Evolutionary conservation across 1,139 yeast genomes (phyloP).

Genomic region (Kluyveromyces sp.): DNA sequence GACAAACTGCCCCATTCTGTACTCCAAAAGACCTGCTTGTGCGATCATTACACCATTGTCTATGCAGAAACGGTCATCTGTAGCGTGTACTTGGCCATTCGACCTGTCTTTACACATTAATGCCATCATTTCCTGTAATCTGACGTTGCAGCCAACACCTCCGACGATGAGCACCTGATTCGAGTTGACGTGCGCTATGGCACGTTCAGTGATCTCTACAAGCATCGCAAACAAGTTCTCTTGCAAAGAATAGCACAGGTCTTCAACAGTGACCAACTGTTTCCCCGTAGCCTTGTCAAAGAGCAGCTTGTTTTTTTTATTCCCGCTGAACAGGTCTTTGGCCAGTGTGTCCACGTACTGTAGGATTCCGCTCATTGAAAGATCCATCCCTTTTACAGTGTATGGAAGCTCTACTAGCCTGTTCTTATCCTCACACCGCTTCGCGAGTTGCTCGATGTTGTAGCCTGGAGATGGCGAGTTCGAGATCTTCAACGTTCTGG

Average conservation of each 20-base stretch:
- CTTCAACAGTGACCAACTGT: slow-evolving; percentile 61
- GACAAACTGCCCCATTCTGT: slow-evolving; percentile 67
- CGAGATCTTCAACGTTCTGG: slow-evolving; percentile 78
- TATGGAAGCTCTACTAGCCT: slow-evolving; percentile 77
- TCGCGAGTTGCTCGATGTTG: slow-evolving; percentile 91
- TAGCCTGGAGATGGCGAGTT: slow-evolving; percentile 97
- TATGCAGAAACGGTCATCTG: slow-evolving; percentile 94
- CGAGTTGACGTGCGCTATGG: slow-evolving; percentile 95
- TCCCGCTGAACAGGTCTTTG: slow-evolving; percentile 52
- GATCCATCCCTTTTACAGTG: slow-evolving; percentile 97
- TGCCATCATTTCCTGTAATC: slow-evolving; percentile 94
- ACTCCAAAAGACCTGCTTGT: slow-evolving; percentile 88
- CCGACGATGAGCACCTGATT: slow-evolving; percentile 91
- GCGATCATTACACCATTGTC: slow-evolving; percentile 99
- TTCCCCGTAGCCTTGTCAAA: slow-evolving; percentile 45
- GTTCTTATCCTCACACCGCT: slow-evolving; percentile 39
- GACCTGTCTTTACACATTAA: slow-evolving; percentile 79
- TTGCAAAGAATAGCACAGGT: slow-evolving; percentile 85
- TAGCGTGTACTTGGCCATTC: slow-evolving; percentile 80
- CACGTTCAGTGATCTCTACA: slow-evolving; percentile 95
- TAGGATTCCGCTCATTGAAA: slow-evolving; percentile 91
- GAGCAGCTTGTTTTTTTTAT: slow-evolving; percentile 45
- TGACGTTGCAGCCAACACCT: slow-evolving; percentile 91
- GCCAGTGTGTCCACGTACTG: slow-evolving; percentile 81
- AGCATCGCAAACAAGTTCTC: slow-evolving; percentile 92